These are phyloP conservation scores for Xylariomycetidae sp. DNA, from an alignment of 2,329 filamentous ascomycete species.

Conservation along the genomic window DNA sequence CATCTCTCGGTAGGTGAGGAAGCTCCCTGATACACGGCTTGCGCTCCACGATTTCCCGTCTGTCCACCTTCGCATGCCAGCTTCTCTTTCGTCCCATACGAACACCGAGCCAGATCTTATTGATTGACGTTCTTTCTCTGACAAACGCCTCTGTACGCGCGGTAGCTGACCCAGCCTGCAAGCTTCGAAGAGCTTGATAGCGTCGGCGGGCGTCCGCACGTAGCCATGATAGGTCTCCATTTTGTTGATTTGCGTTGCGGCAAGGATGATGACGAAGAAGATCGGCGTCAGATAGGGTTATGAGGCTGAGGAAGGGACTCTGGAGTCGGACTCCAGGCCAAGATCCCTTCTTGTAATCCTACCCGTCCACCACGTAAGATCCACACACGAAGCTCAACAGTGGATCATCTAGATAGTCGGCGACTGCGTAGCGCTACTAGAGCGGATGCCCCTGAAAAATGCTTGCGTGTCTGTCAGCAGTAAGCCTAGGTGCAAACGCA, in stretches of 20 bases:
- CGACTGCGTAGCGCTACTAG: too few relatives aligned
- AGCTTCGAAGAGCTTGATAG: slow-evolving; percentile 97
- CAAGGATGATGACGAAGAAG: slow-evolving; percentile 13
- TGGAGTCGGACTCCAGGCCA: too few relatives aligned
- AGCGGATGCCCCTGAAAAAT: too few relatives aligned
- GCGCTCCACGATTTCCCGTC: slow-evolving; percentile 99
- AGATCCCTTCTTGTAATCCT: slow-evolving; percentile 20
- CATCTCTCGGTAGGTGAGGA: slow-evolving; percentile 97
- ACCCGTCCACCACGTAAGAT: slow-evolving; percentile 21
- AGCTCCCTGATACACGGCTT: slow-evolving; percentile 94
- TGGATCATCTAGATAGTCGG: slow-evolving; percentile 22
- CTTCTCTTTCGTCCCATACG: slow-evolving; percentile 99
- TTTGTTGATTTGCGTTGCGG: slow-evolving; percentile 27
- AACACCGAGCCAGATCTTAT: slow-evolving; percentile 97
- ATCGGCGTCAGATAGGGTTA: slow-evolving; percentile 2
- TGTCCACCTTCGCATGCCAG: slow-evolving; percentile 97
- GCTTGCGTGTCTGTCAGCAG: too few relatives aligned
- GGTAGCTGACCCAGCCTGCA: slow-evolving; percentile 86
- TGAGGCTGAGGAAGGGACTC: slow-evolving; percentile 6
- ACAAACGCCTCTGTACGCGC: slow-evolving; percentile 85
- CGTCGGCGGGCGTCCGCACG: slow-evolving; percentile 92
- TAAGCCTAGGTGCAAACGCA: slow-evolving; percentile 9
- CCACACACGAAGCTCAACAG: slow-evolving; percentile 18
- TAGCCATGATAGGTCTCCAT: slow-evolving; percentile 98
- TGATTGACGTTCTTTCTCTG: slow-evolving; percentile 93